Base-by-base conservation (phyloP, 306 rosid genomes). In the Vigna radiata region DNA sequence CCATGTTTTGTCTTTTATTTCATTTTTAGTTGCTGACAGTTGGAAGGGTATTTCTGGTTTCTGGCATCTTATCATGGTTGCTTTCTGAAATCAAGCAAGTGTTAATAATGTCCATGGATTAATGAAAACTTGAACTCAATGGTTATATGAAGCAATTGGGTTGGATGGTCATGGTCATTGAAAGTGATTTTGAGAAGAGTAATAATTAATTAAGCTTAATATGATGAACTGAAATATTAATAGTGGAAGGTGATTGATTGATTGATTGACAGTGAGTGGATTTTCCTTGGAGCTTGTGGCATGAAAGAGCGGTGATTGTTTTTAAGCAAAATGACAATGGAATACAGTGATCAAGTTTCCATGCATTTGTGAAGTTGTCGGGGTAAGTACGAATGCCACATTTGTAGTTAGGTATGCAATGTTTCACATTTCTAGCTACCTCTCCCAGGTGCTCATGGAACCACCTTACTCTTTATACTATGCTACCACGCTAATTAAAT, bases 21-120 rank as follows among this genome's bases (percentile, higher is more conserved):
- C 0, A 13, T 16, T 55, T 44, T 31, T 0, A 43, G 44, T 17
- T 59, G 33, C 63, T 73, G 52, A 52, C 17, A 17, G 52, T 63
- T 69, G 49, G 5, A 14, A 55, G 83, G 85, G 78, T 79, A 79
- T 72, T 77, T 76, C 37, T 79, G 90, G 72, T 72, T 77, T 76
- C 37, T 79, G 90, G 72, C 53, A 77, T 77, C 47, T 25, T 13
- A 15, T 31, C 29, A 5, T 49, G 18, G 15, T 66, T 29, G 41
- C 29, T 18, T 70, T 18, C 73, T 74, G 39, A 46, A 70, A 53
- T 67, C 9, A 65, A 65, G 33, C 11, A 65, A 65, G 18, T 18
- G 37, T 56, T 27, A 27, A 59, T 59, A 25, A 59, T 59, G 37
- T 58, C 4, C 4, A 12, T 4, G 18, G 37, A 58, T 58, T 6